Evolutionary conservation across 1,284 basidiomycete genomes (phyloP).

Genomic region (Sporisorium reilianum): DNA sequence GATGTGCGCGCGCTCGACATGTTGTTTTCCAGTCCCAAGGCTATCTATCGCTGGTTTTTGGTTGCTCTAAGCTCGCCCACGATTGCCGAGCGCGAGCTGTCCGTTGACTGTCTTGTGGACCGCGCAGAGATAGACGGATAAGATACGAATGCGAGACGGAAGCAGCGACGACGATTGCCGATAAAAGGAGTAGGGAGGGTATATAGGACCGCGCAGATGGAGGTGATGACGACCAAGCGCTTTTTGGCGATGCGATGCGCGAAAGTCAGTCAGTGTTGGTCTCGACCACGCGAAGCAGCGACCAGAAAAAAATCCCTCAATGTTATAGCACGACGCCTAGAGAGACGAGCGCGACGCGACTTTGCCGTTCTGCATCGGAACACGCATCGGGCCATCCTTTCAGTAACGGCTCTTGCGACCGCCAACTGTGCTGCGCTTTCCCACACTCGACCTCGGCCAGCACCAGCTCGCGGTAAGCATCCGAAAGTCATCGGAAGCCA

Average conservation of each 20-base stretch:
- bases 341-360: conserved; percentile 47
- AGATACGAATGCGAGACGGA: too few species aligned
- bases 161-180: too few species aligned
- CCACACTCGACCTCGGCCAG: not conserved
- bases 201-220: not conserved
- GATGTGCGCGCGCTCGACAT: conserved; percentile 43
- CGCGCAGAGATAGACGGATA: too few species aligned
- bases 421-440: too few species aligned
- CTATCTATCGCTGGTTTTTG: not conserved
- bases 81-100: not conserved
- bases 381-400: not conserved
- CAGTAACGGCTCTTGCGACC: too few species aligned
- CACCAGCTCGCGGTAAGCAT: not conserved
- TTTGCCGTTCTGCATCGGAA: conserved; percentile 5
- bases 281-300: conserved; percentile 13
- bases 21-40: not conserved
- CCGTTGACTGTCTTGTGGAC: too few species aligned
- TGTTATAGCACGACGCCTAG: conserved; percentile 28
- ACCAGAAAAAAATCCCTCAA: not conserved
- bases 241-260: not conserved
- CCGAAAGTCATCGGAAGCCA: not conserved
- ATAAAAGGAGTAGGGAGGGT: not conserved
- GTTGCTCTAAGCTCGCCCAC: not conserved
- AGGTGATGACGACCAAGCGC: not conserved
- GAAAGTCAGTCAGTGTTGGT: conserved; percentile 29